A percentile compares a stretch with the other conserved stretches of the same genome.
Conservation (phyloP, 2,329 filamentous ascomycete species). For the Cercospora janseana region DNA sequence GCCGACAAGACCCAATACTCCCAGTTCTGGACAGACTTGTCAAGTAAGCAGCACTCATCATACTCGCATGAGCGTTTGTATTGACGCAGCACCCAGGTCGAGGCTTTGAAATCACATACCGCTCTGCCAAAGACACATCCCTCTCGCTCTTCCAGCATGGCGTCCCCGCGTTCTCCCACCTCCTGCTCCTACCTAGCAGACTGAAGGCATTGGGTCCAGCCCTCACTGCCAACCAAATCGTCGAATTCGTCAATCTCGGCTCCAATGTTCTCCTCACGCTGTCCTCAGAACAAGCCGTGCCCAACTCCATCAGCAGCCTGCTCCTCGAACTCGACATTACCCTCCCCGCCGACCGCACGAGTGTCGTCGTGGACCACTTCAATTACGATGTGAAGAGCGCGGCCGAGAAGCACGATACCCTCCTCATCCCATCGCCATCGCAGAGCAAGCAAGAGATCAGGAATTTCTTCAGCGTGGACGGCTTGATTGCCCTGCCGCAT, state of each 20-base stretch:
- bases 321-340: constrained; percentile 86
- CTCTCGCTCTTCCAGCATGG: constrained; percentile 81
- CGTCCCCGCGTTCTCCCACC: constrained; percentile 85
- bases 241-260: constrained; percentile 86
- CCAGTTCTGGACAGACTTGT: constrained; percentile 72
- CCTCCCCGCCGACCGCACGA: constrained; percentile 80
- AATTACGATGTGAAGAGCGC: constrained; percentile 79
- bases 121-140: constrained; percentile 76
- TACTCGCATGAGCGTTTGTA: constrained; percentile 2
- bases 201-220: constrained; percentile 90
- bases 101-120: constrained; percentile 76
- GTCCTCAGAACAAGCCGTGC: constrained; percentile 67
- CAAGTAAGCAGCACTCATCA: constrained; percentile 51
- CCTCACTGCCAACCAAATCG: constrained; percentile 77
- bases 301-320: constrained; percentile 71
- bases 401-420: constrained; percentile 79
- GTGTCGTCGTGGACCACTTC: constrained; percentile 92
- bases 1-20: constrained; percentile 80
- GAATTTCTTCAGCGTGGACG: constrained; percentile 71
- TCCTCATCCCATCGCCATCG: constrained; percentile 70
- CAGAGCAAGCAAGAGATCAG: constrained; percentile 66
- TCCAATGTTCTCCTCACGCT: constrained; percentile 90
- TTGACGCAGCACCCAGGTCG: constrained; percentile 56
- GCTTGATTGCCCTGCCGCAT: constrained; percentile 75
- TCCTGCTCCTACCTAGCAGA: constrained; percentile 83